Percentiles rank a stretch among this genome's conserved stretches.
phyloP scores from a whole-genome alignment of 306 rosid genomes.

The Mimosa pudica region DNA sequence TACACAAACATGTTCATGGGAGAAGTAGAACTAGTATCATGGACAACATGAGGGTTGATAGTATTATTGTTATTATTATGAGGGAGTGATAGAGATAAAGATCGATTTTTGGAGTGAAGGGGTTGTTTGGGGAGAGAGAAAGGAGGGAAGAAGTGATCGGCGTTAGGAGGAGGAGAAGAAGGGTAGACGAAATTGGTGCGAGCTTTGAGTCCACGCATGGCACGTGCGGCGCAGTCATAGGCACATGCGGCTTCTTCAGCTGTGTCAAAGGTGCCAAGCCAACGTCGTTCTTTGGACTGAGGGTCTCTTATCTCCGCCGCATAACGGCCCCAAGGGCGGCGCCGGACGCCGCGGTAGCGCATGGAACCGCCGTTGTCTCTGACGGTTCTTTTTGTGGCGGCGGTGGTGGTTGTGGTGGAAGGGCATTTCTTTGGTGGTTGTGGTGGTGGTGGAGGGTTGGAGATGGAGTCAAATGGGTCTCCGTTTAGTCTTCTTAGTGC shows the following conservation, averaged over 20 bases:
- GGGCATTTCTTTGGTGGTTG: conserved; percentile 34
- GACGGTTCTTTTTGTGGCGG: conserved; percentile 42
- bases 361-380: conserved; percentile 45
- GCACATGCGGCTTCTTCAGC: conserved; percentile 98
- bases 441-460: conserved; percentile 8
- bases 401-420: not conserved
- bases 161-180: conserved; percentile 33
- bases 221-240: conserved; percentile 91
- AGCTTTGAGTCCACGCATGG: conserved; percentile 92
- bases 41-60: no score
- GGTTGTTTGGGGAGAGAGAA: conserved; percentile 46
- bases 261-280: conserved; percentile 97
- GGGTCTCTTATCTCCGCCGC: conserved; percentile 99
- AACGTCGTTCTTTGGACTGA: conserved; percentile 79
- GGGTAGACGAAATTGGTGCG: conserved; percentile 84
- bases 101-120: not conserved
- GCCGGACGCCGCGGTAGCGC: conserved; percentile 89
- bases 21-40: not conserved
- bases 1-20: conserved; percentile 56
- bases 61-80: no score
- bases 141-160: conserved; percentile 34
- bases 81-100: no score
- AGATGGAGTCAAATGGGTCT: not conserved
- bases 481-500: conserved; percentile 64
- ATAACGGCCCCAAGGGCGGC: conserved; percentile 96